Percentiles rank a stretch among this genome's conserved stretches.
These are phyloP conservation scores for Zygoascus biomembranicola DNA, from an alignment of 805 yeast genomes.

Conservation along the genomic window DNA sequence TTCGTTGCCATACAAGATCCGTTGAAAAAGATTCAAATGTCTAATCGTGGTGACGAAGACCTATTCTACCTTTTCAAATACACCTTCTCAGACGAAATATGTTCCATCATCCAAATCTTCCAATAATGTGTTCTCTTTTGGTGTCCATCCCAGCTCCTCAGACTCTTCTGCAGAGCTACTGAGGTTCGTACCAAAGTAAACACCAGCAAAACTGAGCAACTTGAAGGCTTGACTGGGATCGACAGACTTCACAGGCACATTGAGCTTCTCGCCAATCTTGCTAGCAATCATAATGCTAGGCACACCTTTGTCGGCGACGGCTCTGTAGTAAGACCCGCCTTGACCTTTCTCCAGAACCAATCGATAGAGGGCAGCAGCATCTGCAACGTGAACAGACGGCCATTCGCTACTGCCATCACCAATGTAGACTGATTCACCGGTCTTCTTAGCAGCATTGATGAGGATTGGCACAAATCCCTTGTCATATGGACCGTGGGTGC, in stretches of 20 bases:
- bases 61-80: too few species aligned
- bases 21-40: too few species aligned
- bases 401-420: constrained; percentile 31
- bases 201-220: not conserved
- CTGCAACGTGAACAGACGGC: constrained; percentile 28
- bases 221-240: constrained; percentile 1
- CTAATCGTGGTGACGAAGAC: too few species aligned
- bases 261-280: constrained; percentile 17
- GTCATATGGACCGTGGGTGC: constrained; percentile 30
- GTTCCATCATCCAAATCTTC: constrained; percentile 3
- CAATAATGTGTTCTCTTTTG: not conserved
- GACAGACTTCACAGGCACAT: not conserved
- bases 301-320: constrained; percentile 21
- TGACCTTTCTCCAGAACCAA: constrained; percentile 23
- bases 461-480: constrained; percentile 22
- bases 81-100: not conserved
- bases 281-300: constrained; percentile 23
- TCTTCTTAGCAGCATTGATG: constrained; percentile 8
- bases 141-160: constrained; percentile 7
- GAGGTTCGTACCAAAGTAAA: not conserved
- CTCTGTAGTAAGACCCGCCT: constrained; percentile 24
- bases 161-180: constrained; percentile 3
- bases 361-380: constrained; percentile 29
- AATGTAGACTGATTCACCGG: constrained; percentile 28
- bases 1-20: too few species aligned